Percentiles rank a stretch among this genome's conserved stretches.
phyloP scores from a whole-genome alignment of 2,329 filamentous ascomycete species.

The Stagonosporopsis chrysanthemi region DNA sequence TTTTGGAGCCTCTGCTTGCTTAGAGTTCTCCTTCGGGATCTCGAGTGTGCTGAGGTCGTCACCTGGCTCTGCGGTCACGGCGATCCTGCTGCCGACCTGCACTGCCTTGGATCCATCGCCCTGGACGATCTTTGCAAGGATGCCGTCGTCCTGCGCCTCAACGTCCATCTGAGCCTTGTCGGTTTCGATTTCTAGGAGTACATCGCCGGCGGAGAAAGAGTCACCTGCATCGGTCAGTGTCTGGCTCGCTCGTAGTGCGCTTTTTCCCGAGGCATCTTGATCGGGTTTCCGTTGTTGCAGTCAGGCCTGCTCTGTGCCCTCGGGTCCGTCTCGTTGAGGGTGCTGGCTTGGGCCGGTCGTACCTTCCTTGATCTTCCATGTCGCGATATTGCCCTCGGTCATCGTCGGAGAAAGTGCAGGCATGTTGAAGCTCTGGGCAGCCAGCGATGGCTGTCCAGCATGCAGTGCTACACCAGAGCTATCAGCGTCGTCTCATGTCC shows the following conservation, averaged over 20 bases:
- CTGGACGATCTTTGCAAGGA: slow-evolving; percentile 82
- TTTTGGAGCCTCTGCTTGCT: slow-evolving; percentile 48
- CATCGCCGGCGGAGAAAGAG: slow-evolving; percentile 80
- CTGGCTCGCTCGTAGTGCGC: not conserved
- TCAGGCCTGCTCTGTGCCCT: not conserved
- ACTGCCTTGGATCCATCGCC: slow-evolving; percentile 77
- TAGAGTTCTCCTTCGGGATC: slow-evolving; percentile 73
- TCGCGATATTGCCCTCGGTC: slow-evolving; percentile 89
- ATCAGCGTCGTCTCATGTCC: slow-evolving; percentile 31
- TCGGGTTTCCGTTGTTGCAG: not conserved
- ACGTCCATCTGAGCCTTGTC: slow-evolving; percentile 96
- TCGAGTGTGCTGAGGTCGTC: slow-evolving; percentile 79
- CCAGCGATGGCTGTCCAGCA: slow-evolving; percentile 68
- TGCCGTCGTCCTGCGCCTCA: slow-evolving; percentile 87
- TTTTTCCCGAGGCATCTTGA: not conserved
- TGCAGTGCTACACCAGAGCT: slow-evolving; percentile 63
- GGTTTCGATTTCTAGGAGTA: slow-evolving; percentile 90
- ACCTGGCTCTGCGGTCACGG: slow-evolving; percentile 79
- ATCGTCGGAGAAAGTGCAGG: slow-evolving; percentile 90
- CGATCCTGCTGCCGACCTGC: slow-evolving; percentile 81
- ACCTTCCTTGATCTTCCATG: slow-evolving; percentile 86
- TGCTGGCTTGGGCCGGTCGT: slow-evolving; percentile 20
- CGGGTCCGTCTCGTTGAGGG: not conserved
- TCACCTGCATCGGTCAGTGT: slow-evolving; percentile 61
- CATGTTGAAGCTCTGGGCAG: slow-evolving; percentile 89